Evolutionary conservation across 345 rosid species (phyloP), one percentile per base, ranked within the genome.

Genomic region (Gossypium bickii): DNA sequence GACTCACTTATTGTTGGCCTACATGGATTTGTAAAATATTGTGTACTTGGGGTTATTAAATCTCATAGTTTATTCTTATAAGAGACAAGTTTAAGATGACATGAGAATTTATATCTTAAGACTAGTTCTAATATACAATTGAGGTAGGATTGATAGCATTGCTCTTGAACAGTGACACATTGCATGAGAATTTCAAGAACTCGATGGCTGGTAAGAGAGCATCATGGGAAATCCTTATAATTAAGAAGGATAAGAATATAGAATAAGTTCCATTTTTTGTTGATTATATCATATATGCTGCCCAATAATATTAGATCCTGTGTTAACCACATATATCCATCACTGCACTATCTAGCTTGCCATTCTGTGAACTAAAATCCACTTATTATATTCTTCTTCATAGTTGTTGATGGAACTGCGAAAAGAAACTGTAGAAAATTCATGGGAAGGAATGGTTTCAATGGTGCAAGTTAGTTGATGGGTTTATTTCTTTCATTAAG

Each of bases 261-360:
- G 79, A 75, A 79, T 75, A 57, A 58, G 51, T 65, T 71, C 76
- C 69, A 75, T 57, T 47, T 57, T 5, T 27, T 61, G 61, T 69
- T 69, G 57, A 66, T 25, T 16, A 49, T 18, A 29, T 56, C 27
- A 52, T 16, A n/a, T 9, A 61, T 29, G 29, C 53, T 25, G 15
- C 67, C 17, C 18, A 22, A 63, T 34, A 34, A 34, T 34, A 22
- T 20, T 18, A 10, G 67, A 66, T 66, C 17, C 12, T 67, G 62
- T 41, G 71, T 25, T 60, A 45, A 67, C 52, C 10, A 45, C 20
- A 29, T 44, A 51, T 24, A 58, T 60, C 20, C 67, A 60, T 20
- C 24, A 7, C 7, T 64, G 18, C n/a, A 47, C 18, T 12, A 12
- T 9, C 7, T 67, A 12, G 55, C 63, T 20, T 62, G 45, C 5